Conservation (phyloP, 23 red algal genomes). For the Rhodosorus marinus region DNA sequence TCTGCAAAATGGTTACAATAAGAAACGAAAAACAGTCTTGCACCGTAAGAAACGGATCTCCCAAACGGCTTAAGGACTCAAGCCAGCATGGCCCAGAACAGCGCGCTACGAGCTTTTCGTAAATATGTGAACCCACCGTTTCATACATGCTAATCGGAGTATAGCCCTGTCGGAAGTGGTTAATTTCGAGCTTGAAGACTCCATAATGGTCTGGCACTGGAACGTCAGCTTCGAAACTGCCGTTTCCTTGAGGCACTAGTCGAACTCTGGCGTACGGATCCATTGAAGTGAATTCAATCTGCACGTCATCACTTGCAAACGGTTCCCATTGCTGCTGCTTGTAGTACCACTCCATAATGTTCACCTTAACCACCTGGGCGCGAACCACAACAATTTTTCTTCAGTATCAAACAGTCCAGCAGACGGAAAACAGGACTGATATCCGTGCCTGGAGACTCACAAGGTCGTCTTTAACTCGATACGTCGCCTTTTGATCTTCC, state of each 20-base stretch:
- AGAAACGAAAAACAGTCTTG: too few relatives aligned
- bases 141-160: constrained; percentile 18
- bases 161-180: constrained; percentile 59
- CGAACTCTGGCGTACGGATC: constrained; percentile 57
- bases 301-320: constrained; percentile 36
- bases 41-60: too few relatives aligned
- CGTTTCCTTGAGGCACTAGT: constrained; percentile 5
- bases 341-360: constrained; percentile 52
- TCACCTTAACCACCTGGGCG: too few relatives aligned
- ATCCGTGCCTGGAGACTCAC: constrained; percentile 25
- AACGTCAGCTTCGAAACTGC: constrained; percentile 28
- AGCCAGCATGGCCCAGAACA: too few relatives aligned
- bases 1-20: too few relatives aligned
- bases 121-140: constrained; percentile 35
- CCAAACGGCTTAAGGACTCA: too few relatives aligned
- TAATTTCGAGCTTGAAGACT: constrained; percentile 63
- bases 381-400: too few relatives aligned
- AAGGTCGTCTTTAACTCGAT: constrained; percentile 48
- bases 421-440: too few relatives aligned
- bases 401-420: too few relatives aligned
- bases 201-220: constrained; percentile 52
- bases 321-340: constrained; percentile 18
- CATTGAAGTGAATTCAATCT: constrained; percentile 78
- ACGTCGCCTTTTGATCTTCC: constrained; percentile 3
- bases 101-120: too few relatives aligned